Conservation (phyloP, 2,329 filamentous ascomycete species). For the Botrytis cinerea region DNA sequence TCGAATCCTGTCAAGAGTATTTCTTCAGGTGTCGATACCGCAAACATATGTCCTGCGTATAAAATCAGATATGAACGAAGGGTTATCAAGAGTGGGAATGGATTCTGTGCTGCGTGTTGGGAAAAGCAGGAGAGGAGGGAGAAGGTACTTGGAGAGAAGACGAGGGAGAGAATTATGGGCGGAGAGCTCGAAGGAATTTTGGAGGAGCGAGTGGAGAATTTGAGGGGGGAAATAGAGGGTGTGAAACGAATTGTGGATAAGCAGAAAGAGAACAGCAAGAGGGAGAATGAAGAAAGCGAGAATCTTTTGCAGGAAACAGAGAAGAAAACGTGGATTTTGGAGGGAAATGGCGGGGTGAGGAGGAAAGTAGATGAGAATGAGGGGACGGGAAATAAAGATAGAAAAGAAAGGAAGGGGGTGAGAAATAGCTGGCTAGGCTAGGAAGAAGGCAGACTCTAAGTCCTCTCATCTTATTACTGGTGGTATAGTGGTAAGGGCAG, state of each 20-base stretch:
- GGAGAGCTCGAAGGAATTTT: background rate
- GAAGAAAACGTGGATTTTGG: background rate
- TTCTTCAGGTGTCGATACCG: background rate
- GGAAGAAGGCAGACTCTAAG: background rate
- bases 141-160: background rate
- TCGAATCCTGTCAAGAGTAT: background rate
- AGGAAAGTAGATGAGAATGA: background rate
- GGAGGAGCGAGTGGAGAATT: background rate
- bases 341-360: background rate
- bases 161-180: background rate
- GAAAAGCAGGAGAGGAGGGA: background rate
- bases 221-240: background rate
- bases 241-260: too few species aligned
- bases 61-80: background rate
- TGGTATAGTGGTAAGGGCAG: background rate
- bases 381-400: background rate
- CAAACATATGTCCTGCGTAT: background rate
- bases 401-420: background rate
- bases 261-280: background rate
- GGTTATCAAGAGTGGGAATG: conserved; percentile 11
- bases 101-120: conserved; percentile 7
- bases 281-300: background rate
- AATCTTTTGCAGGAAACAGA: background rate
- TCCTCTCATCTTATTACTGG: background rate
- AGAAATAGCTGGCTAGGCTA: background rate